Conservation (phyloP, 2,329 filamentous ascomycete genomes). For the Colletotrichum limetticola region DNA sequence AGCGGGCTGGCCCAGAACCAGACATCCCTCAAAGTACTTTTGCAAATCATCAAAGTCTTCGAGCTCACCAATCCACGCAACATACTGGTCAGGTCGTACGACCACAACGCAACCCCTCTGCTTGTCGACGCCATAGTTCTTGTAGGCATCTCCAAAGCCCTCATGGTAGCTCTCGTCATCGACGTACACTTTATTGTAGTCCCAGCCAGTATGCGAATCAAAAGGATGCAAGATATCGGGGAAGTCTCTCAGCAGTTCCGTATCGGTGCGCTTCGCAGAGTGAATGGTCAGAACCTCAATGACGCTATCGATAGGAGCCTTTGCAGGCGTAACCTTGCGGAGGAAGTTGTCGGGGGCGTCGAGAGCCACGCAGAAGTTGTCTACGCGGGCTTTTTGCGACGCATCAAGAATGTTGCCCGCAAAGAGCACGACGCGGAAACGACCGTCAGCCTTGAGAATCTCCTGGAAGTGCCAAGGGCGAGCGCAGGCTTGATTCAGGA, state of each 20-base stretch:
- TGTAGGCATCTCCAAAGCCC: slow-evolving; percentile 61
- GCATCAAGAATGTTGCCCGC: slow-evolving; percentile 63
- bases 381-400: slow-evolving; percentile 55
- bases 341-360: slow-evolving; percentile 30
- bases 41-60: slow-evolving; percentile 48
- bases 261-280: slow-evolving; percentile 57
- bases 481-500: slow-evolving; percentile 66
- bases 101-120: slow-evolving; percentile 68
- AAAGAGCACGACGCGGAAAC: slow-evolving; percentile 71
- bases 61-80: slow-evolving; percentile 55
- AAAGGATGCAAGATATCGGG: slow-evolving; percentile 60
- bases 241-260: slow-evolving; percentile 61
- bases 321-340: slow-evolving; percentile 45
- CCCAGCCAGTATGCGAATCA: slow-evolving; percentile 59
- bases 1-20: slow-evolving; percentile 21
- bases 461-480: slow-evolving; percentile 70
- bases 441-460: slow-evolving; percentile 64
- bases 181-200: slow-evolving; percentile 67
- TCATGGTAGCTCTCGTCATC: slow-evolving; percentile 66
- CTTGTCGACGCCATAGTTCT: slow-evolving; percentile 67
- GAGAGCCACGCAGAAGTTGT: slow-evolving; percentile 58
- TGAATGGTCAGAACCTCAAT: slow-evolving; percentile 70
- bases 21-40: slow-evolving; percentile 46
- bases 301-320: slow-evolving; percentile 36
- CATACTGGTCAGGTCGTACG: slow-evolving; percentile 75